Base-by-base conservation (phyloP, 805 yeast species). In the Candida andamanensis region DNA sequence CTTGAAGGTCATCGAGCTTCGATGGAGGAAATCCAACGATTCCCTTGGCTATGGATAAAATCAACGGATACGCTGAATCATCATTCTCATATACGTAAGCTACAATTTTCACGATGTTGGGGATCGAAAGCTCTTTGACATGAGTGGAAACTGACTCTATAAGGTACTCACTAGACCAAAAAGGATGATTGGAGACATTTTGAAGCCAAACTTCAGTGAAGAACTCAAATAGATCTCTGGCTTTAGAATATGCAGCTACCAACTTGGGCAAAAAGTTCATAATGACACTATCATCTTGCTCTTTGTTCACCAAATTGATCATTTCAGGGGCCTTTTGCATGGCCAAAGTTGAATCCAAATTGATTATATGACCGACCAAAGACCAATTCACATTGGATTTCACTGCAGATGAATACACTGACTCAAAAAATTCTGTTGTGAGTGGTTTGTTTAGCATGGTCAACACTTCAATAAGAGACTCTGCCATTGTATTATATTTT, bases 331-430 rank as follows among this genome's bases (percentile, higher is more conserved):
- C 18, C 16, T 67, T 63, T 17, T 64, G 52, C 11, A 72, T 56
- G n/a, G 80, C 79, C 31, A 80, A 57, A 35, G 76, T 81, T 3
- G 76, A 61, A 50, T 80, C 81, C 32, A 79, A 61, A 17, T 62
- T 62, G 10, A 80, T 46, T 4, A 80, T 54, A 21, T 70, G 59
- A 1, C 53, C 57, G 4, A 80, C 49, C 32, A 81, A 52, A 1
- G 46, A 42, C 74, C 76, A 73, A 35, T 68, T 66, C 17, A 61
- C 26, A 9, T 36, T 35, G 2, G 38, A 32, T 9, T 28, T 17
- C 4, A 64, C 29, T 9, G 62, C 61, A 4, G 41, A 44, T 5
- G 54, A 51, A 19, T 69, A 69, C 3, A 73, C 48, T 1, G 56
- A 43, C 7, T 62, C 49, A 15, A 79, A 54, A 42, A 81, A 80